Evolutionary conservation across 306 rosid species (phyloP), one percentile per base, ranked within the genome.

Genomic region (Macrotyloma uniflorum): DNA sequence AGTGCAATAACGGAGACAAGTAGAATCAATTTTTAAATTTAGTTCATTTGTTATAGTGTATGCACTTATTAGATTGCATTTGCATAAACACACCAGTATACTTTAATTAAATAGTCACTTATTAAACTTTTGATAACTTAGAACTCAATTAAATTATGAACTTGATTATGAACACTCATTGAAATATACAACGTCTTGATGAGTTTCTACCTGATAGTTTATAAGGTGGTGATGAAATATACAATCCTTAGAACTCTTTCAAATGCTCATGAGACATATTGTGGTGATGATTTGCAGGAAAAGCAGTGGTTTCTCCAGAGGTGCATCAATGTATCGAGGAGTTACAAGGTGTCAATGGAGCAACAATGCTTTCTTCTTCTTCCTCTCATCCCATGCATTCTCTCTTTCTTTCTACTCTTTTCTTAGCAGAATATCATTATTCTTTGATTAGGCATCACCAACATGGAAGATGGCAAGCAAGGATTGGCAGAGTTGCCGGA

Each of bases 321-420:
- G 99, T 35, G 99, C 99, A 72, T 96, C 99, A 62, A 96, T 91
- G 99, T 96, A 96, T 76, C 98, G 99, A 14, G 99, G 99, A 63
- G 99, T 96, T 35, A 96, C 99, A 80, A 96, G 99, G 99, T 93
- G 28, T 43, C 42, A 57, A 76, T 76, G 38, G 13, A 13, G 72
- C 26, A 66, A 42, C 26, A n/a, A 30, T 68, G 24, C 61, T 75
- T 64, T 42, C 59, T 49, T 62, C 67, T 74, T 8, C 59, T 47
- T 61, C 65, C 12, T 26, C 38, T 26, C 50, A 30, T 15, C 11
- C 1, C 9, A 7, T 36, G 5, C 9, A n/a, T 26, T 59, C 6
- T 59, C 68, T 63, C 16, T 53, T 47, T 33, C 36, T 26, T 14
- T 8, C 15, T 23, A 35, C 15, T 11, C 16, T 19, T 70, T 7